Evolutionary conservation across 2,329 filamentous ascomycete genomes (phyloP).

Genomic region (Xylariaceae sp.): DNA sequence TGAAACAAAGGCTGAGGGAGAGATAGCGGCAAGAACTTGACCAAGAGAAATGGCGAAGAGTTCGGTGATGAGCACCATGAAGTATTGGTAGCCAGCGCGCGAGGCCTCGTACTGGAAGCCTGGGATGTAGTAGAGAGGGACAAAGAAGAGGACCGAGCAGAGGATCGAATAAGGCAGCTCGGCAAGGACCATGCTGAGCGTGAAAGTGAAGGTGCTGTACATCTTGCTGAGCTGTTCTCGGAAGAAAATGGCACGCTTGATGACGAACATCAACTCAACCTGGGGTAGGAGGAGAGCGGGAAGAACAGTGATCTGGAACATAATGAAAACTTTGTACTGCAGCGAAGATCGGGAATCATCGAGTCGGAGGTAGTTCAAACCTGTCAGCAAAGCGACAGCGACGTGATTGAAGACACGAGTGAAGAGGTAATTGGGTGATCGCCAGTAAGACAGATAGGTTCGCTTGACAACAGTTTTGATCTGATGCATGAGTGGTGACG

Average conservation of each 20-base stretch:
- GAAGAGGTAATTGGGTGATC: constrained; percentile 84
- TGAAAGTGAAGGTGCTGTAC: constrained; percentile 78
- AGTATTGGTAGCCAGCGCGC: constrained; percentile 80
- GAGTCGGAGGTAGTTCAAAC: constrained; percentile 74
- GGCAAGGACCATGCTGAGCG: constrained; percentile 70
- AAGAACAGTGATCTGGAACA: constrained; percentile 84
- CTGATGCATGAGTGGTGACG: constrained; percentile 75
- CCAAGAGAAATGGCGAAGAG: constrained; percentile 78
- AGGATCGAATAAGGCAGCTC: constrained; percentile 82
- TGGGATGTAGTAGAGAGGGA: constrained; percentile 81
- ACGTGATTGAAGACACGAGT: constrained; percentile 83
- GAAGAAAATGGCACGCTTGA: constrained; percentile 78
- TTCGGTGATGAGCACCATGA: constrained; percentile 80
- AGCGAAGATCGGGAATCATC: constrained; percentile 71
- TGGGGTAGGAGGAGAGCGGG: constrained; percentile 80
- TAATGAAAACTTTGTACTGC: constrained; percentile 83
- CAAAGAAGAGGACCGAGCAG: constrained; percentile 75
- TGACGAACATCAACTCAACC: constrained; percentile 78
- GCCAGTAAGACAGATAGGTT: constrained; percentile 77
- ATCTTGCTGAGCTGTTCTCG: constrained; percentile 83
- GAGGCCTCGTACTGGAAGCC: constrained; percentile 61
- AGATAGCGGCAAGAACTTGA: constrained; percentile 72
- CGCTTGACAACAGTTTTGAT: constrained; percentile 69
- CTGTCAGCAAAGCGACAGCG: constrained; percentile 71
- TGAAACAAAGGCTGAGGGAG: constrained; percentile 73